phyloP scores from a whole-genome alignment of 768 basidiomycete genomes.

The Mycena latifolia region DNA sequence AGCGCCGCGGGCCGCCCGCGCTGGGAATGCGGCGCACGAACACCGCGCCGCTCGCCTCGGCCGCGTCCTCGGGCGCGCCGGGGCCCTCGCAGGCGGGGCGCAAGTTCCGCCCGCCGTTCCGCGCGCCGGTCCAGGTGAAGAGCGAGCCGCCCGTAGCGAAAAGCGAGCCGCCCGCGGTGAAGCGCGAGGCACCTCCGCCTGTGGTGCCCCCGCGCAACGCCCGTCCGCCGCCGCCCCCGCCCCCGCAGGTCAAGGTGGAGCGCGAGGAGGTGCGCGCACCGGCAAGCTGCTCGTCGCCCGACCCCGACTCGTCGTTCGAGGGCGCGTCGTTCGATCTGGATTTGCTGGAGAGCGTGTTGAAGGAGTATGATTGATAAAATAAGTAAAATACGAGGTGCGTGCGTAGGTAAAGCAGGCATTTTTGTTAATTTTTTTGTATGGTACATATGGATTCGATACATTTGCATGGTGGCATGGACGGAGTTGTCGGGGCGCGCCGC shows the following conservation, averaged over 20 bases:
- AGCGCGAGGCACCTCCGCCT: background rate
- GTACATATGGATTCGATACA: too few species aligned
- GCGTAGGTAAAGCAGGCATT: too few species aligned
- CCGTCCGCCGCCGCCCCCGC: too few species aligned
- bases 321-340: conserved; percentile 25
- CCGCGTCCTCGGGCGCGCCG: too few species aligned
- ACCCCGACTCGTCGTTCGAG: background rate
- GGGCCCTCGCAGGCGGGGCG: conserved; percentile 3
- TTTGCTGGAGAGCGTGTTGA: conserved; percentile 26
- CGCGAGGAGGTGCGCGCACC: too few species aligned
- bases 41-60: conserved; percentile 19
- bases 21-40: conserved; percentile 34
- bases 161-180: background rate
- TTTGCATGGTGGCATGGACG: too few species aligned
- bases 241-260: too few species aligned
- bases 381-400: too few species aligned
- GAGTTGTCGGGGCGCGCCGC: too few species aligned
- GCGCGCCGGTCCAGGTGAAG: conserved; percentile 3
- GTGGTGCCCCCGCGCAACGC: too few species aligned
- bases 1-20: conserved; percentile 22
- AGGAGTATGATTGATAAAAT: conserved; percentile 17
- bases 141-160: background rate
- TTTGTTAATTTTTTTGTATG: too few species aligned
- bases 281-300: background rate
- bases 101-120: conserved; percentile 27